Conservation (phyloP, 768 basidiomycete genomes). For the Boletus rubropictus region DNA sequence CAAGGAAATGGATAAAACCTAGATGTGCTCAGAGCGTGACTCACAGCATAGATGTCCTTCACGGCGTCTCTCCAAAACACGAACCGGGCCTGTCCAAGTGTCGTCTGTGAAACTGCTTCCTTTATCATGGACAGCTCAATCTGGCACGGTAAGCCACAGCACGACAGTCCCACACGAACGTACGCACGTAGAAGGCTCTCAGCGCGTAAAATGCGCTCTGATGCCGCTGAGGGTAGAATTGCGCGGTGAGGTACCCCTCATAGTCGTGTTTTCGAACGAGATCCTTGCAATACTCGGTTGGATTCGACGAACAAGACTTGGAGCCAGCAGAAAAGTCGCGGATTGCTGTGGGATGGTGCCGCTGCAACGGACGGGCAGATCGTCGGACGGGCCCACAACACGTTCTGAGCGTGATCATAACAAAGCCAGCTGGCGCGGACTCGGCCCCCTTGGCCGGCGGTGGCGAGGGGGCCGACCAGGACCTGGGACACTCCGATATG, state of each 20-base stretch:
- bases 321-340: constrained; percentile 13
- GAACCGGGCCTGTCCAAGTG: constrained; percentile 78
- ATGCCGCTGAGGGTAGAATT: constrained; percentile 62
- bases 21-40: constrained; percentile 19
- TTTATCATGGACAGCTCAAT: constrained; percentile 73
- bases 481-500: constrained; percentile 1
- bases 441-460: constrained; percentile 17
- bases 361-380: constrained; percentile 10
- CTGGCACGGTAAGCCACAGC: constrained; percentile 30
- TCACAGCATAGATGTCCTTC: constrained; percentile 58
- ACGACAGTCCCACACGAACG: background rate
- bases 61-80: constrained; percentile 85
- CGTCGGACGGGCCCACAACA: constrained; percentile 6
- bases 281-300: constrained; percentile 60
- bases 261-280: constrained; percentile 78
- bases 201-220: constrained; percentile 71
- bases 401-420: constrained; percentile 18
- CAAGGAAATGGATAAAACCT: constrained; percentile 15
- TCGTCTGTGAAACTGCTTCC: constrained; percentile 66
- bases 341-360: background rate
- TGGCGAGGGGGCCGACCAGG: constrained; percentile 14
- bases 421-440: constrained; percentile 1
- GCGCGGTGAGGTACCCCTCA: constrained; percentile 66
- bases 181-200: constrained; percentile 77
- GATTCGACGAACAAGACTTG: constrained; percentile 28